phyloP scores from a whole-genome alignment of 768 basidiomycete species.

The Multifurca ochricompacta region DNA sequence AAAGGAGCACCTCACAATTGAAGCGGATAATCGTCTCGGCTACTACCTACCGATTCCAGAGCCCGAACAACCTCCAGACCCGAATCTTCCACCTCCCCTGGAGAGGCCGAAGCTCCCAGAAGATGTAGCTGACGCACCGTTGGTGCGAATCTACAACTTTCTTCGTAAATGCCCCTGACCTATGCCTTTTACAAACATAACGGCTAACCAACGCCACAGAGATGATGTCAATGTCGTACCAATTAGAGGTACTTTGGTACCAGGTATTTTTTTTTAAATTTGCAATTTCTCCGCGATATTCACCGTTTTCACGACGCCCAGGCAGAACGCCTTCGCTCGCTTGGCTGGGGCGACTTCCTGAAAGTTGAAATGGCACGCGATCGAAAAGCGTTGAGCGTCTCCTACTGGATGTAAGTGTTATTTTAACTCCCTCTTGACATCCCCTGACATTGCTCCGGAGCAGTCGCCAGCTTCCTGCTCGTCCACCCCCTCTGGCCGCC shows the following conservation, averaged over 20 bases:
- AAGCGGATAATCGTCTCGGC: conserved; percentile 60
- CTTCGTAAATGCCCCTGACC: conserved; percentile 58
- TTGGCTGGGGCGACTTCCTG: conserved; percentile 81
- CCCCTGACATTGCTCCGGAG: conserved; percentile 21
- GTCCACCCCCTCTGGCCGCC: conserved; percentile 26
- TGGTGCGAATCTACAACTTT: conserved; percentile 81
- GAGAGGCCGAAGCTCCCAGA: conserved; percentile 44
- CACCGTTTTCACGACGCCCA: conserved; percentile 17
- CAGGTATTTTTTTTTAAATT: conserved; percentile 36
- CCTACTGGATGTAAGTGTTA: conserved; percentile 77
- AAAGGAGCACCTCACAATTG: conserved; percentile 61
- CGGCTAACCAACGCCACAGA: conserved; percentile 37
- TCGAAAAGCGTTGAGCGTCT: conserved; percentile 57
- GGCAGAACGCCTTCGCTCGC: conserved; percentile 70
- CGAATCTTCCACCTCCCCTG: conserved; percentile 32
- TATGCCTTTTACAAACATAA: conserved; percentile 2
- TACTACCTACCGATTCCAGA: conserved; percentile 47
- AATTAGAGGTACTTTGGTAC: conserved; percentile 82
- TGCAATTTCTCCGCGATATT: neutral
- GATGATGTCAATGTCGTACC: conserved; percentile 88
- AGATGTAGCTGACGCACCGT: conserved; percentile 68
- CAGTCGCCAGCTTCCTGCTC: conserved; percentile 32
- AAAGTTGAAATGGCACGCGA: conserved; percentile 61
- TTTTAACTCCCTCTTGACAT: neutral
- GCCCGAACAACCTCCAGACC: conserved; percentile 26